Evolutionary conservation across 805 yeast genomes (phyloP).

Genomic region (Wickerhamiella dianesei): DNA sequence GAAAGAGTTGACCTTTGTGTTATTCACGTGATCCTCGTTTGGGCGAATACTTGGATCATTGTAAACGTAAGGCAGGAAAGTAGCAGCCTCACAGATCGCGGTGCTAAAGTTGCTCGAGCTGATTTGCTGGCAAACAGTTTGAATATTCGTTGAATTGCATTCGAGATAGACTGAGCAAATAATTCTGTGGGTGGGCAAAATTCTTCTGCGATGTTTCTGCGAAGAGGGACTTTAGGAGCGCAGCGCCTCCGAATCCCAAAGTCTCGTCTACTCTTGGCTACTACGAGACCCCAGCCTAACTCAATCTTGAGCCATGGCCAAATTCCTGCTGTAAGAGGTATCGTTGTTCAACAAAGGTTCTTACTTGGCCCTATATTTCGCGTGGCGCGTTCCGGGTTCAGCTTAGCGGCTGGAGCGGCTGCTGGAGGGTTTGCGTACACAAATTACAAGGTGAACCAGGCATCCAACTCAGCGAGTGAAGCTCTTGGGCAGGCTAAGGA

Average conservation of each 20-base stretch:
- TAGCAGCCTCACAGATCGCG: too few species aligned
- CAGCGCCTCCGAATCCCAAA: background rate
- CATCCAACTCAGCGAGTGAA: constrained; percentile 56
- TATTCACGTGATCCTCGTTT: too few species aligned
- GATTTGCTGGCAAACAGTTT: too few species aligned
- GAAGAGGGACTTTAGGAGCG: background rate
- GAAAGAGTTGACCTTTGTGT: too few species aligned
- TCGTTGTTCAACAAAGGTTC: constrained; percentile 15
- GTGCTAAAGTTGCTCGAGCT: too few species aligned
- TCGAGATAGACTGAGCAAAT: too few species aligned
- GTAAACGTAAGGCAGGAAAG: too few species aligned
- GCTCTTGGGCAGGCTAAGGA: constrained; percentile 48
- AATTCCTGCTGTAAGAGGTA: constrained; percentile 6
- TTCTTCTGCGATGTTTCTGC: background rate
- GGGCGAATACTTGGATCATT: too few species aligned
- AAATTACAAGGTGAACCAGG: constrained; percentile 84
- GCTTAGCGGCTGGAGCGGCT: constrained; percentile 69
- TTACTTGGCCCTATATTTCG: constrained; percentile 19
- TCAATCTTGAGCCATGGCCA: background rate
- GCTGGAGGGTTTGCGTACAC: constrained; percentile 93
- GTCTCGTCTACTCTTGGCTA: background rate
- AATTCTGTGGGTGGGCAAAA: too few species aligned
- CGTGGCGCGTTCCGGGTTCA: constrained; percentile 30
- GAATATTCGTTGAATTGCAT: too few species aligned
- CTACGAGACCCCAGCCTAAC: background rate